Conservation (phyloP, 176 grass and related monocot species). For the Ananas comosus region DNA sequence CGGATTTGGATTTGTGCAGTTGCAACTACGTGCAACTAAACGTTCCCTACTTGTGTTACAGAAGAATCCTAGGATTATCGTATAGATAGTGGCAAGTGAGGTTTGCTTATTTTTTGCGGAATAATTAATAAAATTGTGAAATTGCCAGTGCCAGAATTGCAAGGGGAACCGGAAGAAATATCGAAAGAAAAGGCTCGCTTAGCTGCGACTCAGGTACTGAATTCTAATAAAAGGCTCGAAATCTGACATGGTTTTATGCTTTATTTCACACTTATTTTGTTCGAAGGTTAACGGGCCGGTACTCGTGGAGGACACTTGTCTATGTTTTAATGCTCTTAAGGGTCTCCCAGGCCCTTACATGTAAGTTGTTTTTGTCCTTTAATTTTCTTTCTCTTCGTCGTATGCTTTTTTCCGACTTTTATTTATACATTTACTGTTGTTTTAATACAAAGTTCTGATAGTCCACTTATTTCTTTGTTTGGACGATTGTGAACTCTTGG, state of each 20-base stretch:
- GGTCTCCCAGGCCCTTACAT: conserved; percentile 96
- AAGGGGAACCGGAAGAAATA: conserved; percentile 94
- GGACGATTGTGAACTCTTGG: conserved; percentile 15
- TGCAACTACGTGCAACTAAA: too few relatives aligned
- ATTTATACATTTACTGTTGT: not conserved
- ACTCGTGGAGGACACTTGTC: conserved; percentile 90
- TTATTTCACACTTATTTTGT: not conserved
- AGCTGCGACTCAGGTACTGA: conserved; percentile 61
- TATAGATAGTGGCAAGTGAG: not conserved
- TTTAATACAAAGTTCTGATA: conserved; percentile 14
- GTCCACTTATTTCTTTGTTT: conserved; percentile 16
- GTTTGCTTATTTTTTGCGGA: not conserved
- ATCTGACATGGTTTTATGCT: not conserved
- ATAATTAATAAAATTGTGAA: not conserved
- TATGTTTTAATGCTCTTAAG: conserved; percentile 96
- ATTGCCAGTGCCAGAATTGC: conserved; percentile 77
- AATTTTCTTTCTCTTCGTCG: not conserved
- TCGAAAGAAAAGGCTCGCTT: conserved; percentile 92
- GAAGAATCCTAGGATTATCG: not conserved
- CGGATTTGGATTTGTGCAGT: too few relatives aligned
- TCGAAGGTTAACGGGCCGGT: conserved; percentile 79
- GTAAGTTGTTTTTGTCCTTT: conserved; percentile 44
- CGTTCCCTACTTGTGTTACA: too few relatives aligned
- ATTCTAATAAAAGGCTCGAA: not conserved
- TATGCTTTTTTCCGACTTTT: not conserved